Conservation (phyloP, 148 eudicot genomes). For the Amaranthus palmeri region DNA sequence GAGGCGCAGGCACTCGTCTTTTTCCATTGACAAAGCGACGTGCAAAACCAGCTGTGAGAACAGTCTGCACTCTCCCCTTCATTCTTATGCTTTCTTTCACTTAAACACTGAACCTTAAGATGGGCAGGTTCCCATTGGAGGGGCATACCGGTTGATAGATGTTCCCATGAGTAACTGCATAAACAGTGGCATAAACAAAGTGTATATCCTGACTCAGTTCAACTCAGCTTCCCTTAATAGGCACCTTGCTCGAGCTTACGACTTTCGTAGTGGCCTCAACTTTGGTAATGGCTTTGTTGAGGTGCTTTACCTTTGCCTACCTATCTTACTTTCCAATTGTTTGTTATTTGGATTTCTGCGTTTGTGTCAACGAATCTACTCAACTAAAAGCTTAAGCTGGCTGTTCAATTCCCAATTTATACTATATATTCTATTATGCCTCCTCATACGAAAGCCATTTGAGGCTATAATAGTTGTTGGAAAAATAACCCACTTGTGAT, state of each 20-base stretch:
- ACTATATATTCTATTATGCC: too few species aligned
- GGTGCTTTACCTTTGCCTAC: slow-evolving; percentile 35
- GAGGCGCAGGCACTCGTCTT: slow-evolving; percentile 97
- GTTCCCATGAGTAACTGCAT: slow-evolving; percentile 99
- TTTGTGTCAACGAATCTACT: neutral
- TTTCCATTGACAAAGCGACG: slow-evolving; percentile 97
- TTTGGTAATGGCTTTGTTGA: slow-evolving; percentile 94
- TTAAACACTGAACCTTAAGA: neutral
- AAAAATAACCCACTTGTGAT: too few species aligned
- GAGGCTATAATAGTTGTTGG: too few species aligned
- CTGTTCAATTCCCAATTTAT: too few species aligned
- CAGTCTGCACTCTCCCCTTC: neutral
- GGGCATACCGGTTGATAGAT: slow-evolving; percentile 91
- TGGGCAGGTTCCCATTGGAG: slow-evolving; percentile 89
- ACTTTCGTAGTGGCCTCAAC: slow-evolving; percentile 59
- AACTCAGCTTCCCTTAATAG: slow-evolving; percentile 97
- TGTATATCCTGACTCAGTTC: slow-evolving; percentile 93
- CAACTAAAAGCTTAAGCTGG: too few species aligned
- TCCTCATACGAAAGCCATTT: too few species aligned
- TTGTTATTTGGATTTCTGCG: neutral
- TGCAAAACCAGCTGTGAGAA: slow-evolving; percentile 92
- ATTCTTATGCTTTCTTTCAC: neutral
- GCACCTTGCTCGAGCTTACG: slow-evolving; percentile 82
- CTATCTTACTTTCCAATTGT: neutral
- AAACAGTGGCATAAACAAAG: slow-evolving; percentile 93